These are phyloP conservation scores for Tylopilus felleus DNA, from an alignment of 768 basidiomycete genomes.

Conservation along the genomic window DNA sequence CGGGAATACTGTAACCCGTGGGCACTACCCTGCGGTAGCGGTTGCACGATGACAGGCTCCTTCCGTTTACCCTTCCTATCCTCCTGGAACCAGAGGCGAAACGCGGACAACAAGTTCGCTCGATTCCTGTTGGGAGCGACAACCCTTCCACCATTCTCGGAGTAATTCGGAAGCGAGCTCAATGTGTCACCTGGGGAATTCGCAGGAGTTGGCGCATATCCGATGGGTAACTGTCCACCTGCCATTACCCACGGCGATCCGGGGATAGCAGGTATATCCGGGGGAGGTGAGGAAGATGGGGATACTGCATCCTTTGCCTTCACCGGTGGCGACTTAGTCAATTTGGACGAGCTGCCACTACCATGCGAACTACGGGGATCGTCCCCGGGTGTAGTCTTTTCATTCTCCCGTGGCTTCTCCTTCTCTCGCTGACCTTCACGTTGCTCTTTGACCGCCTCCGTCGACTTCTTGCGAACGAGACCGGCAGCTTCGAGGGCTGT, in stretches of 20 bases:
- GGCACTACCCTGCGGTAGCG: slow-evolving; percentile 19
- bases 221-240: slow-evolving; percentile 38
- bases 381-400: slow-evolving; percentile 42
- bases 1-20: slow-evolving; percentile 26
- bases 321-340: slow-evolving; percentile 68
- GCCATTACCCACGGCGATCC: slow-evolving; percentile 78
- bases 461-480: slow-evolving; percentile 77
- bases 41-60: slow-evolving; percentile 34
- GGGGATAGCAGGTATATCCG: slow-evolving; percentile 34
- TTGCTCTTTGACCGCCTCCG: slow-evolving; percentile 68
- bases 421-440: slow-evolving; percentile 43
- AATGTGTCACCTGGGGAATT: slow-evolving; percentile 53
- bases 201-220: slow-evolving; percentile 42
- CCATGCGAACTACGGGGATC: slow-evolving; percentile 67
- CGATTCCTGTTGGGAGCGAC: slow-evolving; percentile 52
- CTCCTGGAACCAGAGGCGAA: slow-evolving; percentile 91
- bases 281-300: slow-evolving; percentile 51
- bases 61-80: slow-evolving; percentile 86
- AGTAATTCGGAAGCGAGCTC: slow-evolving; percentile 44
- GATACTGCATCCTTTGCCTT: slow-evolving; percentile 45
- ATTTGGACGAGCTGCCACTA: slow-evolving; percentile 53
- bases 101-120: slow-evolving; percentile 78
- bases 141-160: slow-evolving; percentile 33
- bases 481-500: slow-evolving; percentile 86
- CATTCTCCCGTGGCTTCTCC: slow-evolving; percentile 43